Evolutionary conservation across 441 rosid species (phyloP).

Genomic region (Eutrema salsugineum): DNA sequence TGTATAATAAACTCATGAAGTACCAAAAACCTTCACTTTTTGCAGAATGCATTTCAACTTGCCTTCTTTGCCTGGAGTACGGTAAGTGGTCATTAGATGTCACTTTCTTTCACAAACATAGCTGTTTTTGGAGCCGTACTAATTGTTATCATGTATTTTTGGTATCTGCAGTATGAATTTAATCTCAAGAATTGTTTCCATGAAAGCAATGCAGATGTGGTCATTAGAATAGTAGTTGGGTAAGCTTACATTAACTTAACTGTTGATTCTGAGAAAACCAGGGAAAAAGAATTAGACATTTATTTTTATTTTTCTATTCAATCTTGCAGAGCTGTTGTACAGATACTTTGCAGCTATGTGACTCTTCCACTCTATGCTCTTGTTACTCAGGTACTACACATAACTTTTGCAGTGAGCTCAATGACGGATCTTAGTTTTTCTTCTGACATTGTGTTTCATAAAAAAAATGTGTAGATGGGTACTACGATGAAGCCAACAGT

Average conservation of each 20-base stretch:
- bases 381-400: constrained; percentile 65
- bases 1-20: constrained; percentile 2
- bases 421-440: background rate
- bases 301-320: background rate
- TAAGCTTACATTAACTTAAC: constrained; percentile 13
- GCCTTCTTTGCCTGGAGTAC: constrained; percentile 86
- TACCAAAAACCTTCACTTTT: background rate
- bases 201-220: constrained; percentile 41
- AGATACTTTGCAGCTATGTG: constrained; percentile 79
- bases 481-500: constrained; percentile 55
- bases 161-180: constrained; percentile 51
- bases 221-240: constrained; percentile 55
- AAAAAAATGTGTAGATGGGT: constrained; percentile 61
- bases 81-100: constrained; percentile 44
- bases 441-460: background rate
- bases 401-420: background rate
- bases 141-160: background rate
- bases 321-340: constrained; percentile 40
- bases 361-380: constrained; percentile 87
- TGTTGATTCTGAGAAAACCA: background rate
- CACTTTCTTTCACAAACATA: background rate
- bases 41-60: constrained; percentile 79
- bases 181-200: constrained; percentile 67
- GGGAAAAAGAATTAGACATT: background rate
- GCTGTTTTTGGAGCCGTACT: background rate